Percentiles rank a stretch among this genome's conserved stretches.
phyloP scores from a whole-genome alignment of 768 basidiomycete species.

The Mycena vulgaris region DNA sequence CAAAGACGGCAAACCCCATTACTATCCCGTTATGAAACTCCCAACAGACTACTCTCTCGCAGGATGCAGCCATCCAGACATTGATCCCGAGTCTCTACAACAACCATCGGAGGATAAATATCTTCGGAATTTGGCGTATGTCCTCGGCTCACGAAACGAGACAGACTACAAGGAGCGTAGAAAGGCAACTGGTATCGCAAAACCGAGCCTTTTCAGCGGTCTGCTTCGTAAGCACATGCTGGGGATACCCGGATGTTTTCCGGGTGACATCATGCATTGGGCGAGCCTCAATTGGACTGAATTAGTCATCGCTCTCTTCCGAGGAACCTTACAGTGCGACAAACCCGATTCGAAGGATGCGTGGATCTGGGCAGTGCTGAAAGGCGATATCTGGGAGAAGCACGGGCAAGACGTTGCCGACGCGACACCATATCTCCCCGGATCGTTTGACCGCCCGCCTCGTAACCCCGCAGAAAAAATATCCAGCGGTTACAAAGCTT shows the following conservation, averaged over 20 bases:
- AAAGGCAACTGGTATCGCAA: constrained; percentile 33
- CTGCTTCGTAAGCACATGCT: constrained; percentile 27
- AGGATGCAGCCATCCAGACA: constrained; percentile 11
- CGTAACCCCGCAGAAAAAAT: no score
- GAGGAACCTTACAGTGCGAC: constrained; percentile 41
- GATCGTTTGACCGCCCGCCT: constrained; percentile 42
- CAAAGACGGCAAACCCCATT: constrained; percentile 27
- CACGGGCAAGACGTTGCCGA: constrained; percentile 36
- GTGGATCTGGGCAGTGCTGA: constrained; percentile 50
- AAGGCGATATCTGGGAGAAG: constrained; percentile 22
- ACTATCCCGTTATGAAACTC: constrained; percentile 36
- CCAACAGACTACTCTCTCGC: constrained; percentile 13
- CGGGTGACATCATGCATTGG: constrained; percentile 41
- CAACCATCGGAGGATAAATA: background rate
- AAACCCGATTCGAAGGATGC: constrained; percentile 31
- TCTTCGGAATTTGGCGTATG: background rate
- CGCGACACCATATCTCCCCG: constrained; percentile 31
- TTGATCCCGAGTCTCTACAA: background rate
- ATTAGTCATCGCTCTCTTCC: constrained; percentile 24
- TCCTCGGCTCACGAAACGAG: background rate
- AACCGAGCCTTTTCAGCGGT: constrained; percentile 39
- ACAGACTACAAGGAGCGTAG: constrained; percentile 16
- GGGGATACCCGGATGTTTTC: constrained; percentile 28
- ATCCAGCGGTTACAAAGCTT: constrained; percentile 42
- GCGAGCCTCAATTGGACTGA: constrained; percentile 32